phyloP scores from a whole-genome alignment of 371 early-diverging fungal genomes.

The Apophysomyces ossiformis region DNA sequence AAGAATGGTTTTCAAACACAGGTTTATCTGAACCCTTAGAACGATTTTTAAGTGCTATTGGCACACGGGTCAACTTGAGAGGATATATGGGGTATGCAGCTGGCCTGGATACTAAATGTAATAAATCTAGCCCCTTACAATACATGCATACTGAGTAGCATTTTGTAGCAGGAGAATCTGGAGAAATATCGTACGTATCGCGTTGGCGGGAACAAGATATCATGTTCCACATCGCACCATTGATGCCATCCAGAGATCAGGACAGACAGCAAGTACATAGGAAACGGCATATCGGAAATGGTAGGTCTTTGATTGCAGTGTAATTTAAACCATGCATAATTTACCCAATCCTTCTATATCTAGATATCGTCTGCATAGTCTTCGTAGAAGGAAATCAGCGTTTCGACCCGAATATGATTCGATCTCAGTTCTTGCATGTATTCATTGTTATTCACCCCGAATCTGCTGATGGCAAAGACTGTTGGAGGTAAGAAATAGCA shows the following conservation, averaged over 20 bases:
- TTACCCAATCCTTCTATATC: constrained; percentile 1
- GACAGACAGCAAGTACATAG: constrained; percentile 84
- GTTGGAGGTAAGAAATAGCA: constrained; percentile 40
- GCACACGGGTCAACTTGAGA: constrained; percentile 70
- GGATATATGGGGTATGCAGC: constrained; percentile 84
- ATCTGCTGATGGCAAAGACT: constrained; percentile 32
- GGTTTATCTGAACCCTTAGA: constrained; percentile 62
- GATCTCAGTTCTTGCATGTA: constrained; percentile 76
- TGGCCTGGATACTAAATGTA: constrained; percentile 83
- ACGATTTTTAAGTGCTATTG: constrained; percentile 72
- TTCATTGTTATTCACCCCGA: constrained; percentile 67
- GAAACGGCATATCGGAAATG: constrained; percentile 88
- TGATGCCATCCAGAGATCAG: constrained; percentile 70
- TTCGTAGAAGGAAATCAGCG: constrained; percentile 63
- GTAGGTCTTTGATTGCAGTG: constrained; percentile 25
- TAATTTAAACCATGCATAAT: background rate
- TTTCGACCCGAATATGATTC: constrained; percentile 67
- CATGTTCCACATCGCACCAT: constrained; percentile 86
- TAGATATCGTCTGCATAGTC: constrained; percentile 77
- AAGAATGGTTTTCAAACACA: constrained; percentile 77
- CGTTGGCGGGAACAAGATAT: constrained; percentile 83
- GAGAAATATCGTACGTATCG: constrained; percentile 74
- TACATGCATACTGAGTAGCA: constrained; percentile 6
- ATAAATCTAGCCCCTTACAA: constrained; percentile 23
- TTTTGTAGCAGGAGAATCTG: constrained; percentile 66